Conservation (phyloP, 805 yeast genomes). For the Saturnispora silvae region DNA sequence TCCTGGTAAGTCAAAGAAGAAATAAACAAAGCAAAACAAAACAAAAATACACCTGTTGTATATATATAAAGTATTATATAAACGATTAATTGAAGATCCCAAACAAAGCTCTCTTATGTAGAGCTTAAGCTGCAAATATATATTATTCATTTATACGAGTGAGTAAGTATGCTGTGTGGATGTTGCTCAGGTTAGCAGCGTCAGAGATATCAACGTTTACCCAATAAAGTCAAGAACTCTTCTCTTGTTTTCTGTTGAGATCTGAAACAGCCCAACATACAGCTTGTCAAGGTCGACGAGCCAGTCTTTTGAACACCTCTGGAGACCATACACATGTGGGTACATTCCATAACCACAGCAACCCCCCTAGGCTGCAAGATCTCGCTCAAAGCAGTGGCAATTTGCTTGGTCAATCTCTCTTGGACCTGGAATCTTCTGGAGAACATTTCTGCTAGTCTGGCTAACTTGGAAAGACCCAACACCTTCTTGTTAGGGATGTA, state of each 20-base stretch:
- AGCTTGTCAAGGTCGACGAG: conserved; percentile 84
- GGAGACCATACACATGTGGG: conserved; percentile 99
- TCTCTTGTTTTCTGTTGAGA: conserved; percentile 92
- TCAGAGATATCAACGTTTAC: conserved; percentile 33
- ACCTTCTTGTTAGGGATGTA: conserved; percentile 93
- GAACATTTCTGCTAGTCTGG: conserved; percentile 95
- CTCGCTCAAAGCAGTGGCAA: conserved; percentile 90
- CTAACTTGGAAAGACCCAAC: conserved; percentile 84
- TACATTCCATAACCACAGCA: conserved; percentile 95
- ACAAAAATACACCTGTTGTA: too few relatives aligned
- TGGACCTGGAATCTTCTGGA: conserved; percentile 95
- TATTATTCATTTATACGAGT: too few relatives aligned
- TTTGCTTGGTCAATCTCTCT: conserved; percentile 92
- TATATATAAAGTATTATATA: too few relatives aligned
- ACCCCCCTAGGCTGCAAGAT: conserved; percentile 92
- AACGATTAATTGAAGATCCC: too few relatives aligned
- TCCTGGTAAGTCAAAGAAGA: conserved; percentile 3
- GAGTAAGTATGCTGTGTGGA: too few relatives aligned
- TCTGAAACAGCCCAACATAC: conserved; percentile 95
- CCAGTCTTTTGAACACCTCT: conserved; percentile 96
- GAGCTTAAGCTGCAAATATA: too few relatives aligned
- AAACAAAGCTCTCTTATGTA: too few relatives aligned
- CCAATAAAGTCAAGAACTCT: conserved; percentile 78
- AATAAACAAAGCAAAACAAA: neutral
- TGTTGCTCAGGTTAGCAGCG: too few relatives aligned